These are phyloP conservation scores for Populus deltoides DNA, from an alignment of 345 rosid species.

Conservation along the genomic window DNA sequence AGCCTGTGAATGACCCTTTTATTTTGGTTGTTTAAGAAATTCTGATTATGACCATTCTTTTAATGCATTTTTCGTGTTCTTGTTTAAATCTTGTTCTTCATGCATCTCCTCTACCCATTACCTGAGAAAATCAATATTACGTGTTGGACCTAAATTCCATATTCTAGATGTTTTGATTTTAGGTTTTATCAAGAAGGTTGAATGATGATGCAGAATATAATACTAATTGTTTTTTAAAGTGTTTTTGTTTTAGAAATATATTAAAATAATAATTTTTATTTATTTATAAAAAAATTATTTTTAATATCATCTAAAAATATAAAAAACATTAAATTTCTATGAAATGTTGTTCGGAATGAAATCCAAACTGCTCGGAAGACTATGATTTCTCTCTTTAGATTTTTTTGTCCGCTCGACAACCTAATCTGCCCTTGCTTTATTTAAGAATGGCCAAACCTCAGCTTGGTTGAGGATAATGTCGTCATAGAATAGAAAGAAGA, in stretches of 20 bases:
- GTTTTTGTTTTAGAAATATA: no score
- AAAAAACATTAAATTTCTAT: no score
- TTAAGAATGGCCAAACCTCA: neutral
- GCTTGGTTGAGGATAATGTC: neutral
- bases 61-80: neutral
- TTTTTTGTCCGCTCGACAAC: no score
- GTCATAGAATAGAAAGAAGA: neutral
- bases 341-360: no score
- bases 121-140: neutral
- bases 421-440: no score
- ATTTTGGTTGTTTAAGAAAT: neutral
- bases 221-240: no score
- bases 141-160: neutral
- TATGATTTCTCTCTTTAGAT: neutral
- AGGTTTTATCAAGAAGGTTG: neutral
- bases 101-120: neutral
- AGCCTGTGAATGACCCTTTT: neutral
- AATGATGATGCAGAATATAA: neutral
- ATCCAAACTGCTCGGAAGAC: neutral
- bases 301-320: no score
- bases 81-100: neutral
- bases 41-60: neutral
- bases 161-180: neutral
- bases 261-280: no score
- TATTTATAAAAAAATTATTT: no score